Percentiles rank a stretch among this genome's conserved stretches.
Conservation (phyloP, 495 filamentous ascomycete species). For the Thozetella sp. region DNA sequence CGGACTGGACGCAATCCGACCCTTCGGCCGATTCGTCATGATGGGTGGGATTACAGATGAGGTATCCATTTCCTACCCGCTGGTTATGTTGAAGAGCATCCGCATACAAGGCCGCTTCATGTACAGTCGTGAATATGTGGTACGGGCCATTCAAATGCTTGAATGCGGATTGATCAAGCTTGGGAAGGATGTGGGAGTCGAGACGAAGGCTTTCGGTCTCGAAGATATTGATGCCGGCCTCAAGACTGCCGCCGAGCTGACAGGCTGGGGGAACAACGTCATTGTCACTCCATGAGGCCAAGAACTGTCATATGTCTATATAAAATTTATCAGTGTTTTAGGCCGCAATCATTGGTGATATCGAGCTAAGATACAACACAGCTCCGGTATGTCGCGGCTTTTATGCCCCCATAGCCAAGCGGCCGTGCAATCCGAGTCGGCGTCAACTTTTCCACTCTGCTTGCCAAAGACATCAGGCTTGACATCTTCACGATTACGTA, state of each 20-base stretch:
- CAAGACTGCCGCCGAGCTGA: constrained; percentile 1
- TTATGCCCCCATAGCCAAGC: no score
- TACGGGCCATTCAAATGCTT: constrained; percentile 30
- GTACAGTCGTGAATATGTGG: constrained; percentile 34
- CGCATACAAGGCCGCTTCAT: constrained; percentile 42
- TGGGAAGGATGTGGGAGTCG: constrained; percentile 27
- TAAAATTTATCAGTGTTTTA: background rate
- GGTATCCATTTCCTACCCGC: constrained; percentile 19
- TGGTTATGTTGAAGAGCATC: constrained; percentile 32
- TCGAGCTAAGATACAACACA: no score
- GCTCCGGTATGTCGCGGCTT: no score
- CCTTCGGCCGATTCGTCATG: constrained; percentile 31
- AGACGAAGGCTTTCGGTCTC: constrained; percentile 28
- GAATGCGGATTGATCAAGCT: constrained; percentile 38
- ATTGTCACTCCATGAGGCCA: background rate
- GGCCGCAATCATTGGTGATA: background rate
- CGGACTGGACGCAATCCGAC: constrained; percentile 33
- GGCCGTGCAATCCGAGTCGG: no score
- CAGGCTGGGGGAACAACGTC: background rate
- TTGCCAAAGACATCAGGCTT: no score
- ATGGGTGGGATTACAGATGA: constrained; percentile 41
- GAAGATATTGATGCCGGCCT: constrained; percentile 20
- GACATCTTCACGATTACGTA: no score
- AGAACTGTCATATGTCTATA: background rate
- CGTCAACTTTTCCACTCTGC: no score